Base-by-base conservation (phyloP, 2,329 filamentous ascomycete species). In the Trichoderma simmonsii region DNA sequence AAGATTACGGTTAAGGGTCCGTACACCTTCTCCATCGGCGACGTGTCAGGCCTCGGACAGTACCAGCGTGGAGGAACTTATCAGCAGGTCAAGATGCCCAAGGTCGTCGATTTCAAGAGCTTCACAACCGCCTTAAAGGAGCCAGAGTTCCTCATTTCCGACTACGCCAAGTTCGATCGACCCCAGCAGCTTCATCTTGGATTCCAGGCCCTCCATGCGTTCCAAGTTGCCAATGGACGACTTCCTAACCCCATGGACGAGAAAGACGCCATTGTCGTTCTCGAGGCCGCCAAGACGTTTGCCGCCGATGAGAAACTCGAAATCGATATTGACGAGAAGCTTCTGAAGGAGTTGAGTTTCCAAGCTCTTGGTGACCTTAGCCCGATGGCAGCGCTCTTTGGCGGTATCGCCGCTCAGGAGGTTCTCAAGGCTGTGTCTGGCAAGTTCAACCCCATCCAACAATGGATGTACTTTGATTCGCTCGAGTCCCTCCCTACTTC, bases 31-130 rank as follows among this genome's bases (percentile, higher is more conserved):
- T 96, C 94, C 15, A 98, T 99, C 76, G 96, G 95, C 56, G 94
- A 98, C 80, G 94, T 98, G 11, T 93, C 93, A 28, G 91, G 90
- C 6, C 87, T 98, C 43, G 96, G 96, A 43, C 87, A 93, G 77
- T 99, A 99, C 85, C 86, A 93, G 85, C 89, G 92, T 66, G 95
- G 95, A 61, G 96, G 96, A 73, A 89, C 97, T 73, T 99, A 93
- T 82, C 92, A 93, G 51, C 96, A 99, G 82, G 96, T 98, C 82
- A 99, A 98, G 88, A 98, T 98, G 95, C 96, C 96, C 65, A 97
- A 96, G 84, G 89, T 94, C 70, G 83, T 98, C 78, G 89, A 96
- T 80, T 99, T 98, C 83, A 93, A 97, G 84, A 86, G 90, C 54
- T 89, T 98, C 71, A 90, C 90, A 56, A 85, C 89, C 67, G 89